Conservation (phyloP, 1,284 basidiomycete species). For the Fomes fomentarius region DNA sequence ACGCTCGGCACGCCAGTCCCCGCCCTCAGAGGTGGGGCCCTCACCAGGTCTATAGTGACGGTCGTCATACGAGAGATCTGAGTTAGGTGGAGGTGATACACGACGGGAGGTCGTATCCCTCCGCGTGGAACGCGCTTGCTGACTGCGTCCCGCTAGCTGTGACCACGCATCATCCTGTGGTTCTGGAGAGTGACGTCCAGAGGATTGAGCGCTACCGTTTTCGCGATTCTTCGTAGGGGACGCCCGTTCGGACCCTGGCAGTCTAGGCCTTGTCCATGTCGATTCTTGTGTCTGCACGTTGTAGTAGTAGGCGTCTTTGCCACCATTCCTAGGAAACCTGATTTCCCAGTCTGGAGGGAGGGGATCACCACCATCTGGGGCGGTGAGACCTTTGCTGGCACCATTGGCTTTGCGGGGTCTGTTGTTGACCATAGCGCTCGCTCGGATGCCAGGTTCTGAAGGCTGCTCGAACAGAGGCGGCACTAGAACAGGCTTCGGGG, state of each 20-base stretch:
- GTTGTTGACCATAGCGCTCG: slow-evolving; percentile 42
- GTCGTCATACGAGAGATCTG: slow-evolving; percentile 53
- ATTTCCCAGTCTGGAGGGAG: slow-evolving; percentile 68
- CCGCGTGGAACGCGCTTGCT: slow-evolving; percentile 10
- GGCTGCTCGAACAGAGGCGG: slow-evolving; percentile 56
- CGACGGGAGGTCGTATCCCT: slow-evolving; percentile 19
- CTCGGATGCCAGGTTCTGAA: slow-evolving; percentile 52
- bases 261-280: slow-evolving; percentile 57
- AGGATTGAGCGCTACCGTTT: slow-evolving; percentile 14
- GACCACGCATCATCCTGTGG: slow-evolving; percentile 11
- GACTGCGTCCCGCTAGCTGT: slow-evolving; percentile 16
- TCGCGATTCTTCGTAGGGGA: slow-evolving; percentile 33
- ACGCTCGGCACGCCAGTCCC: slow-evolving; percentile 23
- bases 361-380: slow-evolving; percentile 31
- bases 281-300: slow-evolving; percentile 59
- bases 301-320: slow-evolving; percentile 56
- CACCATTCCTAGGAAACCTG: slow-evolving; percentile 50
- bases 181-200: slow-evolving; percentile 21
- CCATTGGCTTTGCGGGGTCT: slow-evolving; percentile 31
- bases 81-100: slow-evolving; percentile 31
- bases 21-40: slow-evolving; percentile 12
- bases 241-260: slow-evolving; percentile 22
- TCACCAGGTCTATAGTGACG: slow-evolving; percentile 64
- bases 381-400: slow-evolving; percentile 30
- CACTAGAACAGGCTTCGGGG: slow-evolving; percentile 67